These are phyloP conservation scores for Hordeum vulgare DNA, from an alignment of 176 grass and related monocot species.

Conservation along the genomic window DNA sequence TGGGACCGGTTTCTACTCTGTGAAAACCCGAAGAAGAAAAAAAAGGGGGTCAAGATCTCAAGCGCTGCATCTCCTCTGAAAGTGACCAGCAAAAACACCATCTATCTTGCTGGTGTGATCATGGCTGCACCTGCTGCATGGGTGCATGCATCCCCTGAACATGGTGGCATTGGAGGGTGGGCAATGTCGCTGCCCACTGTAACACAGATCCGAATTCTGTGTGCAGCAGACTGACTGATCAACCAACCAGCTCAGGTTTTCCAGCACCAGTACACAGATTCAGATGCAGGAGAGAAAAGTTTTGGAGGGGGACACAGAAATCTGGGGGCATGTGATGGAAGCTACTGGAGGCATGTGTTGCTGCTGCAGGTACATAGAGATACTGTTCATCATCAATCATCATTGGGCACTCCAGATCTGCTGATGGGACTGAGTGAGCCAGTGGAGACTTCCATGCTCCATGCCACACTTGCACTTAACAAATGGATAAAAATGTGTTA, in stretches of 20 bases:
- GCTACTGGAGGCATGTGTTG: constrained; percentile 38
- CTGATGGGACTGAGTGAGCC: not conserved
- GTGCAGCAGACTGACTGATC: not conserved
- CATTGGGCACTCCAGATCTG: constrained; percentile 39
- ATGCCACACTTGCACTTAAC: constrained; percentile 30
- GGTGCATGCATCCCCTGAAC: not conserved
- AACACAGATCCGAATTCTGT: constrained; percentile 34
- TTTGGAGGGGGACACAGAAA: constrained; percentile 14
- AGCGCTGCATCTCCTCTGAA: not conserved
- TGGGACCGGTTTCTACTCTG: not conserved
- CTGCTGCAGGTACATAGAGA: not conserved
- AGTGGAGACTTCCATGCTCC: constrained; percentile 22
- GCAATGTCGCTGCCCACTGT: constrained; percentile 2
- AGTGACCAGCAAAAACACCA: not conserved
- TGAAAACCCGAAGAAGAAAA: not conserved
- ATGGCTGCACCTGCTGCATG: not conserved
- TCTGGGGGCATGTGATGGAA: constrained; percentile 38
- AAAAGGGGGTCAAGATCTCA: not conserved
- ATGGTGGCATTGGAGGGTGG: constrained; percentile 25
- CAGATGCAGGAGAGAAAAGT: constrained; percentile 11
- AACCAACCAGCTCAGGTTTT: constrained; percentile 36
- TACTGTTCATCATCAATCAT: constrained; percentile 27
- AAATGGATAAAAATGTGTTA: not conserved
- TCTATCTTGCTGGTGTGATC: not conserved
- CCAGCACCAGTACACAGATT: constrained; percentile 28